phyloP scores from a whole-genome alignment of 2,329 filamentous ascomycete species.

The Paracamarosporium sp. region DNA sequence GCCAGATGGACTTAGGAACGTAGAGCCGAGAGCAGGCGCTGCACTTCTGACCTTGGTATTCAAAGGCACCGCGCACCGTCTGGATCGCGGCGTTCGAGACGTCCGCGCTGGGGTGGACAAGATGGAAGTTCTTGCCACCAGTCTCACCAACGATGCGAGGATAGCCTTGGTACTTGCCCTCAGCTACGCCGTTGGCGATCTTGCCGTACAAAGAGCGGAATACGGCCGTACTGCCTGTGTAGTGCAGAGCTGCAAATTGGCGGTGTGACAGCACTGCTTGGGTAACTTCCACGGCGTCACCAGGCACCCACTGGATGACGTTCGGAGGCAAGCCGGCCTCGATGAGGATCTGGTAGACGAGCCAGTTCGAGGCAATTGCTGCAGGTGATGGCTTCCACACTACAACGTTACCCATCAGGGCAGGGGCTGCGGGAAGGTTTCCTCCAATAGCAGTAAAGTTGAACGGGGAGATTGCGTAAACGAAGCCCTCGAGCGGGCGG shows the following conservation, averaged over 20 bases:
- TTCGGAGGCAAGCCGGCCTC: conserved; percentile 89
- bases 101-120: conserved; percentile 79
- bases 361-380: conserved; percentile 88
- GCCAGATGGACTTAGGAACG: conserved; percentile 76
- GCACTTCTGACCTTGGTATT: conserved; percentile 93
- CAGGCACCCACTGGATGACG: conserved; percentile 93
- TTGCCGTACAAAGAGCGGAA: conserved; percentile 89
- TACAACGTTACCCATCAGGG: conserved; percentile 91
- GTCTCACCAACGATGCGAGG: conserved; percentile 90
- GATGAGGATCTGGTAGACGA: conserved; percentile 87
- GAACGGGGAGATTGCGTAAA: conserved; percentile 93
- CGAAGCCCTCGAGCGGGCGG: conserved; percentile 89
- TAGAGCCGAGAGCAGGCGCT: conserved; percentile 83
- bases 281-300: conserved; percentile 84
- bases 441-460: conserved; percentile 97
- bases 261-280: conserved; percentile 76
- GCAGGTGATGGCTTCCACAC: conserved; percentile 96
- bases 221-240: conserved; percentile 89
- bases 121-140: conserved; percentile 92
- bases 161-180: conserved; percentile 83
- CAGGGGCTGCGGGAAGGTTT: conserved; percentile 83
- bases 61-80: conserved; percentile 85
- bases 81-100: conserved; percentile 80
- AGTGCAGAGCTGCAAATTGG: conserved; percentile 90
- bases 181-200: conserved; percentile 81